Evolutionary conservation across 768 basidiomycete genomes (phyloP).

Genomic region (Astraeus odoratus): DNA sequence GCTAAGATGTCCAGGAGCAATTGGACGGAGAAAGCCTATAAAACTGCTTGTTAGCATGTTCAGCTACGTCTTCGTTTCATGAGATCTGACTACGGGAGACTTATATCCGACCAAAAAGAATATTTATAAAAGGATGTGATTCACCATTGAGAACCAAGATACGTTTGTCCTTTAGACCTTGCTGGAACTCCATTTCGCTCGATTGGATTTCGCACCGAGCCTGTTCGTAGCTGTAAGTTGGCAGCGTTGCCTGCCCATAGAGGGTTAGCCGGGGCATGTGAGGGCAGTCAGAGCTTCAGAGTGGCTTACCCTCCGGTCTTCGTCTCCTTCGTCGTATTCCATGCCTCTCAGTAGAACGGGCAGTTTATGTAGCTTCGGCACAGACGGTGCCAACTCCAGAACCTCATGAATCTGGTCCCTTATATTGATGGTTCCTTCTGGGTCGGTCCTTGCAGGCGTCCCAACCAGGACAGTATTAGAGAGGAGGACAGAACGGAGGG

Average conservation of each 20-base stretch:
- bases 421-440: constrained; percentile 50
- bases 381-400: constrained; percentile 70
- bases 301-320: constrained; percentile 31
- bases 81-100: no score
- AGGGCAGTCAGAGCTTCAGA: neutral
- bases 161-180: constrained; percentile 57
- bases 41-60: neutral
- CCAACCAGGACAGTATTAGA: constrained; percentile 85
- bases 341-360: constrained; percentile 50
- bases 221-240: constrained; percentile 46
- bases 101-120: no score
- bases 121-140: neutral
- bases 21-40: constrained; percentile 65
- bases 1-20: constrained; percentile 58
- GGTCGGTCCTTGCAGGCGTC: constrained; percentile 36
- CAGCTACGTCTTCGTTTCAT: no score
- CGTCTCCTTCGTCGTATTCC: constrained; percentile 63
- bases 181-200: constrained; percentile 66
- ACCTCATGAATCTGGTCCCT: constrained; percentile 79
- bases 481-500: constrained; percentile 76
- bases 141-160: constrained; percentile 70
- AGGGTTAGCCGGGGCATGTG: neutral
- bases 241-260: constrained; percentile 29
- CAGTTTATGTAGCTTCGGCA: constrained; percentile 72
- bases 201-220: constrained; percentile 69